phyloP scores from a whole-genome alignment of 2,329 filamentous ascomycete species.

The Epichloe festucae region DNA sequence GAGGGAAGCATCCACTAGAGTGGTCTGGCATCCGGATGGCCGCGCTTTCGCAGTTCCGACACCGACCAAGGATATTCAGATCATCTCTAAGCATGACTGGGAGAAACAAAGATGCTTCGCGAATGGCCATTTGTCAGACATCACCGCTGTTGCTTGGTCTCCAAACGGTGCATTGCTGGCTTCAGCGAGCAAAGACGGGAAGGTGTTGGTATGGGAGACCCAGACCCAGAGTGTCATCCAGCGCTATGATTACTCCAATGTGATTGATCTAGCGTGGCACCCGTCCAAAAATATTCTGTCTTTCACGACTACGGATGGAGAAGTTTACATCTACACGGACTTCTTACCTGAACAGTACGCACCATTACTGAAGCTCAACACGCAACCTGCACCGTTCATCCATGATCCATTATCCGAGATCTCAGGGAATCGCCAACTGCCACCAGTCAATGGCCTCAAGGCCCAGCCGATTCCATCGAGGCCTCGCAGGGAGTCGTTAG shows the following conservation, averaged over 20 bases:
- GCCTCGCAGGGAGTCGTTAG: constrained; percentile 49
- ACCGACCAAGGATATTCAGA: constrained; percentile 67
- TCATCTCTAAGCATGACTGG: constrained; percentile 84
- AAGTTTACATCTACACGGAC: constrained; percentile 79
- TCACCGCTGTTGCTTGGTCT: constrained; percentile 85
- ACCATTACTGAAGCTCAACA: constrained; percentile 40
- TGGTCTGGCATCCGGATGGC: constrained; percentile 89
- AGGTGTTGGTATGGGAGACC: constrained; percentile 74
- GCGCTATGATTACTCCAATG: constrained; percentile 66
- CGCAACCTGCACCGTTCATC: constrained; percentile 73
- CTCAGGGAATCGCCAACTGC: constrained; percentile 48
- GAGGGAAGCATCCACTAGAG: constrained; percentile 55
- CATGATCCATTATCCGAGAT: constrained; percentile 64
- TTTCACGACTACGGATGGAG: constrained; percentile 85
- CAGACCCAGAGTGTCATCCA: constrained; percentile 73
- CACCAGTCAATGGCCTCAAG: constrained; percentile 38
- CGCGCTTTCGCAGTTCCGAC: constrained; percentile 80
- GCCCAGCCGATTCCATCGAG: constrained; percentile 33
- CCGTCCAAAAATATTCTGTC: constrained; percentile 77
- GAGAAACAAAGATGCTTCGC: constrained; percentile 70
- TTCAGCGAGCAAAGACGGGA: constrained; percentile 53
- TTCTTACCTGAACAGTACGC: constrained; percentile 48
- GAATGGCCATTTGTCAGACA: constrained; percentile 67
- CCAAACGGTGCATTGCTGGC: constrained; percentile 84
- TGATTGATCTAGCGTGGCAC: constrained; percentile 84